Conservation (phyloP, 169 alveolate genomes). For the Babesia bigemina region DNA sequence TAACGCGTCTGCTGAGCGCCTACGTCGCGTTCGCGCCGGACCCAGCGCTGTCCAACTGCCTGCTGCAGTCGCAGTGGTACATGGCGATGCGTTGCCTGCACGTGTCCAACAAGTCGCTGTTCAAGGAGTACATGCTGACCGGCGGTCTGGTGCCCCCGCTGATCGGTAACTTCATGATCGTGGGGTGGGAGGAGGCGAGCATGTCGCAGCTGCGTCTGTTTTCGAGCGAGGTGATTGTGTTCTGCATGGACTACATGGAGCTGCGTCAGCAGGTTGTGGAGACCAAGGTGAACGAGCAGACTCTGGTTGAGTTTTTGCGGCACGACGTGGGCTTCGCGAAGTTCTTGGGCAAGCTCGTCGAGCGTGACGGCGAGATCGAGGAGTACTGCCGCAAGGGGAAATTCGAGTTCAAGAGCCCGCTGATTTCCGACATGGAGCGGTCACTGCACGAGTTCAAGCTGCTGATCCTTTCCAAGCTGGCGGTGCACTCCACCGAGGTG, state of each 20-base stretch:
- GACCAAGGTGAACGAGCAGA: neutral
- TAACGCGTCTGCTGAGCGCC: constrained; percentile 2
- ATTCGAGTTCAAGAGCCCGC: neutral
- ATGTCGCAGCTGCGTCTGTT: neutral
- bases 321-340: constrained; percentile 12
- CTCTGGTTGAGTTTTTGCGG: constrained; percentile 5
- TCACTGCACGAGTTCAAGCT: constrained; percentile 18
- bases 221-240: constrained; percentile 20
- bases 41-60: neutral
- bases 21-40: constrained; percentile 12
- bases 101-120: constrained; percentile 25
- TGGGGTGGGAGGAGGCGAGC: neutral
- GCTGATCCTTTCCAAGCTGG: constrained; percentile 45
- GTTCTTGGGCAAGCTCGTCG: neutral
- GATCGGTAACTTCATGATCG: constrained; percentile 10
- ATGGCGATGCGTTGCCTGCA: constrained; percentile 22
- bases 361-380: constrained; percentile 14
- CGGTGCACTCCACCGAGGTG: constrained; percentile 40
- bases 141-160: constrained; percentile 13
- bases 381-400: constrained; percentile 5
- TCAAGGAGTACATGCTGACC: constrained; percentile 33
- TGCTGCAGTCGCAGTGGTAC: constrained; percentile 42
- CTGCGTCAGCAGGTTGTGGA: constrained; percentile 46
- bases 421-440: neutral
- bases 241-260: constrained; percentile 51